Conservation (phyloP, 768 basidiomycete species). For the Lyophyllum decastes region DNA sequence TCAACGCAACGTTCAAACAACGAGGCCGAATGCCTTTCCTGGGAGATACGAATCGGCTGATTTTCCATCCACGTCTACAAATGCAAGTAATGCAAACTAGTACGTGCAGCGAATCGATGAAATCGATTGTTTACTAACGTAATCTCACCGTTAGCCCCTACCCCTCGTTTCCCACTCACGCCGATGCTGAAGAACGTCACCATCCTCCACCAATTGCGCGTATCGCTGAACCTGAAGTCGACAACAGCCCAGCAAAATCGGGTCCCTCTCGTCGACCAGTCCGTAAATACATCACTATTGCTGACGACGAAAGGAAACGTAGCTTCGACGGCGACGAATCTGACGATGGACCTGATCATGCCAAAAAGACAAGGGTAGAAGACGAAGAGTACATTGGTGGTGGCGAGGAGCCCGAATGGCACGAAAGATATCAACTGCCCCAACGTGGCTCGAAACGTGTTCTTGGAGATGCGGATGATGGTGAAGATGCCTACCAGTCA, state of each 20-base stretch:
- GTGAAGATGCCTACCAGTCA: conserved; percentile 33
- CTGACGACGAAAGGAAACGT: conserved; percentile 40
- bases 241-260: conserved; percentile 17
- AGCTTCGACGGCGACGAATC: conserved; percentile 41
- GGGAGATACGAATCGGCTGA: conserved; percentile 23
- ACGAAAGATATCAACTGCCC: conserved; percentile 20
- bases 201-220: conserved; percentile 31
- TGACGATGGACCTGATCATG: conserved; percentile 43
- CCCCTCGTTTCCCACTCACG: conserved; percentile 15
- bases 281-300: conserved; percentile 30
- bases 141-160: conserved; percentile 5
- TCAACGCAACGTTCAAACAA: conserved; percentile 20
- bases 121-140: neutral
- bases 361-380: conserved; percentile 58
- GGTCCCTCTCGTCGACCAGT: conserved; percentile 28
- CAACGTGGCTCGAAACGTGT: conserved; percentile 54
- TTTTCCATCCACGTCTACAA: conserved; percentile 12
- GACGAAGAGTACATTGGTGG: conserved; percentile 48
- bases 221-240: conserved; percentile 17
- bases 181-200: conserved; percentile 38
- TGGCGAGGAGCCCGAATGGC: conserved; percentile 48
- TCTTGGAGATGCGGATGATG: conserved; percentile 47
- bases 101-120: conserved; percentile 6
- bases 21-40: conserved; percentile 21
- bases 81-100: conserved; percentile 13